Evolutionary conservation across 257 asterid species (phyloP).

Genomic region (Salvia splendens): DNA sequence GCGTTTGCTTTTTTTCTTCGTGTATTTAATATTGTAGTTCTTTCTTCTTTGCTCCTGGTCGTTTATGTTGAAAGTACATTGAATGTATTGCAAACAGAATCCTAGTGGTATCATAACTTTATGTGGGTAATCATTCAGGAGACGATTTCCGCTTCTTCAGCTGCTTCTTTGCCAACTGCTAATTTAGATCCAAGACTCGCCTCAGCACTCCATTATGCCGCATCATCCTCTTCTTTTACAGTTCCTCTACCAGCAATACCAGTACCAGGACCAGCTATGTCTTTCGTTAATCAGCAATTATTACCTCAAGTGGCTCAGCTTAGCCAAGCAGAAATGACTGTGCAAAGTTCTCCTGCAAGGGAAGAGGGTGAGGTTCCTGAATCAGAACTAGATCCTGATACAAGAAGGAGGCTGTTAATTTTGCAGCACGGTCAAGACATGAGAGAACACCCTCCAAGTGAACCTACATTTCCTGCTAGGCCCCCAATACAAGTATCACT

Average conservation of each 20-base stretch:
- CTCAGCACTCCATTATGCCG: conserved; percentile 53
- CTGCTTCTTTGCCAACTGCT: conserved; percentile 46
- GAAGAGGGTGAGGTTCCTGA: conserved; percentile 99
- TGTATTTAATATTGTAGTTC: no score
- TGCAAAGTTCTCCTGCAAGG: conserved; percentile 81
- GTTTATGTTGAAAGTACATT: no score
- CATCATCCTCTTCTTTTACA: conserved; percentile 55
- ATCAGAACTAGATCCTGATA: conserved; percentile 97
- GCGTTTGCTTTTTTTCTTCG: no score
- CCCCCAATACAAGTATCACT: conserved; percentile 65
- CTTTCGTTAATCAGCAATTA: conserved; percentile 47
- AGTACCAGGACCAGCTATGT: conserved; percentile 34
- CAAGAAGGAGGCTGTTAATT: conserved; percentile 94
- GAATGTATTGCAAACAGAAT: no score
- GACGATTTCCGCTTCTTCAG: conserved; percentile 61
- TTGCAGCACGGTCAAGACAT: conserved; percentile 96
- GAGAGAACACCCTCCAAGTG: conserved; percentile 71
- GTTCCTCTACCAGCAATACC: conserved; percentile 55
- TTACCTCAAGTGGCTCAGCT: conserved; percentile 58
- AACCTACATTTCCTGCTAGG: conserved; percentile 61
- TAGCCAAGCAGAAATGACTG: conserved; percentile 57
- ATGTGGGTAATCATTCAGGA: conserved; percentile 52
- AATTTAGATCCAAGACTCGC: conserved; percentile 65
- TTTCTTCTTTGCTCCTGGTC: no score
- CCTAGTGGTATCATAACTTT: no score